Percentiles rank a stretch among this genome's conserved stretches.
Evolutionary conservation across 371 early-diverging fungal genomes (phyloP).

Genomic region (Saksenaea oblongispora): DNA sequence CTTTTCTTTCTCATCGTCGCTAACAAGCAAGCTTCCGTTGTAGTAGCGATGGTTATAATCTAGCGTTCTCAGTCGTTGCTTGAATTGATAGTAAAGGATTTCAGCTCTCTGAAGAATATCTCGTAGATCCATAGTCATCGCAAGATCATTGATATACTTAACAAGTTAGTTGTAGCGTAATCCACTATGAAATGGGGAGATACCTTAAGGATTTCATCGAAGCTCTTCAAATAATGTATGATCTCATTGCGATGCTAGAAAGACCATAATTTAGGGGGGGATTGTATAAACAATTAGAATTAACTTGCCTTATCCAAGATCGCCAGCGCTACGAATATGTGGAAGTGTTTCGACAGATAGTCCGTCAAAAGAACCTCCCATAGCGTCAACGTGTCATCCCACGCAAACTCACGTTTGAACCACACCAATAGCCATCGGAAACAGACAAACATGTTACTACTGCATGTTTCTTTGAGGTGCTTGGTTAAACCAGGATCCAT

Average conservation of each 20-base stretch:
- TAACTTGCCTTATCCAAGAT: conserved; percentile 70
- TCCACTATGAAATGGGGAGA: background rate
- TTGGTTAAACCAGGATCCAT: conserved; percentile 80
- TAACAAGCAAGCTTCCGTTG: background rate
- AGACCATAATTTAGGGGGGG: background rate
- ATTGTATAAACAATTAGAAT: background rate
- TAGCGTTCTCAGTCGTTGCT: conserved; percentile 49
- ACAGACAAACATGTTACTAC: conserved; percentile 88
- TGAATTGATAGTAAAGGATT: conserved; percentile 75
- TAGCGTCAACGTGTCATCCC: conserved; percentile 73
- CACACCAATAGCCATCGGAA: conserved; percentile 94
- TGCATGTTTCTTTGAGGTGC: conserved; percentile 79
- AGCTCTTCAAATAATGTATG: conserved; percentile 75
- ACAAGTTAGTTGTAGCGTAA: background rate
- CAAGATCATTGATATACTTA: conserved; percentile 86
- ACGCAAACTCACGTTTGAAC: conserved; percentile 93
- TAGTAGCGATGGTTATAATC: conserved; percentile 23
- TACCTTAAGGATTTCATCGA: conserved; percentile 93
- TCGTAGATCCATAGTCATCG: conserved; percentile 74
- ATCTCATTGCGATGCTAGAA: conserved; percentile 71
- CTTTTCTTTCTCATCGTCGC: background rate
- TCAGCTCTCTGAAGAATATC: conserved; percentile 82
- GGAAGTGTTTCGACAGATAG: conserved; percentile 76
- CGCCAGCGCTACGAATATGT: conserved; percentile 87
- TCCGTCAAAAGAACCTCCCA: conserved; percentile 94